Evolutionary conservation across 768 basidiomycete species (phyloP).

Genomic region (Epithele typhae): DNA sequence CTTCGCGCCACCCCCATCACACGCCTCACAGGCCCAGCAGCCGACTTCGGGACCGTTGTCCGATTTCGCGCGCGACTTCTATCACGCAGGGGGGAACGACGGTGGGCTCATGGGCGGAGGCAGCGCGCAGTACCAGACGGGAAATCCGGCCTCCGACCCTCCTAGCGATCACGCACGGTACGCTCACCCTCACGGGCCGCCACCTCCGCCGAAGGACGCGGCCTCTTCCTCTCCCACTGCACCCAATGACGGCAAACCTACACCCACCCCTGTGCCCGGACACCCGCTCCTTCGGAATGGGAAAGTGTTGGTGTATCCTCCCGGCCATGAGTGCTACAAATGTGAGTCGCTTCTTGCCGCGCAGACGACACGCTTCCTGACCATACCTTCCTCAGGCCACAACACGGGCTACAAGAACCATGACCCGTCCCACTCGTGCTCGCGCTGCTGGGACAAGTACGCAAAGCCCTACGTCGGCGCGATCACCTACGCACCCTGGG

Average conservation of each 20-base stretch:
- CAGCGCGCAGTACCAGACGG: slow-evolving; percentile 11
- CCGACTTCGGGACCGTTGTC: slow-evolving; percentile 28
- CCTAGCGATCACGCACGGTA: too few species aligned
- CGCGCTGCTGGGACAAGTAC: slow-evolving; percentile 72
- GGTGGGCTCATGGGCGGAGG: slow-evolving; percentile 7
- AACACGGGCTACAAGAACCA: slow-evolving; percentile 72
- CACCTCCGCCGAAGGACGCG: not conserved
- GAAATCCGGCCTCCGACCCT: not conserved
- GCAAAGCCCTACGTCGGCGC: slow-evolving; percentile 57
- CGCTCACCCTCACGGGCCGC: not conserved
- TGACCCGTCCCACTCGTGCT: slow-evolving; percentile 66
- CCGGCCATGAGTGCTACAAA: slow-evolving; percentile 57
- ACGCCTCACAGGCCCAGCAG: too few species aligned
- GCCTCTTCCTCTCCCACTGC: not conserved
- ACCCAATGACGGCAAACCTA: slow-evolving; percentile 56
- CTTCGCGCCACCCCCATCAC: not conserved
- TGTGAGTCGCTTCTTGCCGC: slow-evolving; percentile 39
- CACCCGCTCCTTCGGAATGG: slow-evolving; percentile 63
- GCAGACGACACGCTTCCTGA: too few species aligned
- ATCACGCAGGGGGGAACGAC: slow-evolving; percentile 39
- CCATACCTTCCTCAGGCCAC: slow-evolving; percentile 39
- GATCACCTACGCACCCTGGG: slow-evolving; percentile 48
- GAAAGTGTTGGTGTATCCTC: slow-evolving; percentile 65
- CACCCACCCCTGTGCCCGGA: slow-evolving; percentile 56
- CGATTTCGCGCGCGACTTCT: slow-evolving; percentile 63